These are phyloP conservation scores for Claviceps spartinae DNA, from an alignment of 2,329 filamentous ascomycete species.

Conservation along the genomic window DNA sequence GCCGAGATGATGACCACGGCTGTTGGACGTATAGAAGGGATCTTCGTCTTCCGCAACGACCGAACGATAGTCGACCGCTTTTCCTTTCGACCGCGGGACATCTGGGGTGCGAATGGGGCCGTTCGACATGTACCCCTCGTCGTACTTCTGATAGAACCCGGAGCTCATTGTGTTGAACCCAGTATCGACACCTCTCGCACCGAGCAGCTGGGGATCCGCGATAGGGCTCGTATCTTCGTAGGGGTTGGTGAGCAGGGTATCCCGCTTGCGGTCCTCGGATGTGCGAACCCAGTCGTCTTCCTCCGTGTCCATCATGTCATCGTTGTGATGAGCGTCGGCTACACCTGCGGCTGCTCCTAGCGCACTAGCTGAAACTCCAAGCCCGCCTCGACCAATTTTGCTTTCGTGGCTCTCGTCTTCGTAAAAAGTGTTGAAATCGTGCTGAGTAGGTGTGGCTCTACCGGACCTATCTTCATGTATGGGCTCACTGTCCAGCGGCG, in stretches of 20 bases:
- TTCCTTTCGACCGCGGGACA: slow-evolving; percentile 35
- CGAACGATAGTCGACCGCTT: slow-evolving; percentile 39
- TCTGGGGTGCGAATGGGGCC: slow-evolving; percentile 44
- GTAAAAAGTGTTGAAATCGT: slow-evolving; percentile 14
- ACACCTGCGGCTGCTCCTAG: slow-evolving; percentile 35
- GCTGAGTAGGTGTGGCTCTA: slow-evolving; percentile 35
- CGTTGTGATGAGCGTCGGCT: slow-evolving; percentile 31
- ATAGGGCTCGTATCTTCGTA: slow-evolving; percentile 53
- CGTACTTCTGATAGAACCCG: slow-evolving; percentile 45
- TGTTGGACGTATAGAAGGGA: slow-evolving; percentile 47
- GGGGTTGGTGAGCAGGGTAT: slow-evolving; percentile 53
- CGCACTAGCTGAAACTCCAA: slow-evolving; percentile 37
- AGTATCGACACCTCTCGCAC: slow-evolving; percentile 24
- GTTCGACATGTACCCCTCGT: slow-evolving; percentile 88
- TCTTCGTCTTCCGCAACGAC: slow-evolving; percentile 38
- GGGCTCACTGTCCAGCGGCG: slow-evolving; percentile 45
- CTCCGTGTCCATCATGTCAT: slow-evolving; percentile 38
- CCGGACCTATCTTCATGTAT: slow-evolving; percentile 38
- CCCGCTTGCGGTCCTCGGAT: slow-evolving; percentile 49
- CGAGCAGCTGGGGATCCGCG: slow-evolving; percentile 38
- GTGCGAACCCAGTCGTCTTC: slow-evolving; percentile 51
- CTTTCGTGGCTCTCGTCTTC: slow-evolving; percentile 17
- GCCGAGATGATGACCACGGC: slow-evolving; percentile 57
- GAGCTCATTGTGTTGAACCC: slow-evolving; percentile 42
- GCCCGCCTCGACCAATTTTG: slow-evolving; percentile 14